Evolutionary conservation across 2,329 filamentous ascomycete species (phyloP).

Genomic region (Alternaria triticimaculans): DNA sequence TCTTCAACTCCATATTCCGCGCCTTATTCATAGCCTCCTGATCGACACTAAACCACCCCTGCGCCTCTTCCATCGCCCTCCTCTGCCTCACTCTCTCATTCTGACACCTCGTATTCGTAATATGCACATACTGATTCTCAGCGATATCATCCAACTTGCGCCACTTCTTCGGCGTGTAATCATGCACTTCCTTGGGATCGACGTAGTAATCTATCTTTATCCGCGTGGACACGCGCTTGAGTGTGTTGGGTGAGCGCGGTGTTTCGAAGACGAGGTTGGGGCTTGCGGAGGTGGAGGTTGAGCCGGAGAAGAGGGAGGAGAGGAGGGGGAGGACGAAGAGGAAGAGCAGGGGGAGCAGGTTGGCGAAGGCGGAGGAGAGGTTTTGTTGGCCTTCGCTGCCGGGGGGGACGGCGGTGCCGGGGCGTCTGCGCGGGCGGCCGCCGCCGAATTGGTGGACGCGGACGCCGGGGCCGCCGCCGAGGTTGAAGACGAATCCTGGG

Average conservation of each 20-base stretch:
- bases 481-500: constrained; percentile 92
- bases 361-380: constrained; percentile 65
- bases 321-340: constrained; percentile 82
- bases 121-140: constrained; percentile 74
- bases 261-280: constrained; percentile 80
- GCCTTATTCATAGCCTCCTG: constrained; percentile 79
- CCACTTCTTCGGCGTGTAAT: constrained; percentile 73
- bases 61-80: constrained; percentile 75
- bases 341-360: constrained; percentile 85
- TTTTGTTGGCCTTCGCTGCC: constrained; percentile 58
- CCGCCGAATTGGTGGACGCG: constrained; percentile 96
- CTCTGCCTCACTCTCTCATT: constrained; percentile 71
- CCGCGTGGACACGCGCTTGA: constrained; percentile 72
- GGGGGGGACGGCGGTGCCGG: constrained; percentile 63
- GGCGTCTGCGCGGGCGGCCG: constrained; percentile 74
- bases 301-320: constrained; percentile 73
- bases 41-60: constrained; percentile 87
- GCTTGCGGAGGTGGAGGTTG: constrained; percentile 55
- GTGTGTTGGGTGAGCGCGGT: constrained; percentile 73
- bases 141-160: constrained; percentile 77
- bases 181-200: constrained; percentile 76
- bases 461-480: constrained; percentile 88
- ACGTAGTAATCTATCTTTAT: constrained; percentile 84
- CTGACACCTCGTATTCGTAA: constrained; percentile 75
- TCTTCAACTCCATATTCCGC: constrained; percentile 64